Evolutionary conservation across 768 basidiomycete genomes (phyloP), one percentile per base, ranked within the genome.

Genomic region (Cubamyces lactineus): DNA sequence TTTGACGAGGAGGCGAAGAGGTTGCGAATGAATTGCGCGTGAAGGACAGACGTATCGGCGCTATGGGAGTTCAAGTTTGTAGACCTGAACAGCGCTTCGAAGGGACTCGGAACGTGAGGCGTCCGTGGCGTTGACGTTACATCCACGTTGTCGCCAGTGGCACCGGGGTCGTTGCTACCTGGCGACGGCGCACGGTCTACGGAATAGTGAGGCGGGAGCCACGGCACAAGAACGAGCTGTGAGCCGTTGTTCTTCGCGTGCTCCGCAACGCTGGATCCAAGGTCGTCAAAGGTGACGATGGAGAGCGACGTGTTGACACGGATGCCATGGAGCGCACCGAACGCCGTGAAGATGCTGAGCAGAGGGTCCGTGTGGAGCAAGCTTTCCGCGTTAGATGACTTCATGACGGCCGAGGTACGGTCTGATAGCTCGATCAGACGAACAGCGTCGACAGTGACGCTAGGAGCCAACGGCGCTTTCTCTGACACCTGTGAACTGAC

Each of bases 371-470:
- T 85, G 59, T 79, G 80, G 41, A 91, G 80, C 26, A 95, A 78
- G 3, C 82, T 77, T 19, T 92, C 90, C 1, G 87, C 84, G 62
- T 87, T 87, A 53, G 91, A 85, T 1, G 91, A 91, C 70, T 86
- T 89, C 73, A 98, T 84, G 39, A 96, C 85, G 1, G 91, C 89
- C 2, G 92, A 94, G 1, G 92, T 92, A 60, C 97, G 89, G 40
- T 88, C 88, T 1, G 92, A 91, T 47, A 98, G 78, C 71, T 98
- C 95, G 67, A 98, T 85, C 8, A 98, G 82, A 19, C 96, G 93
- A 2, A 98, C 81, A 0, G 91, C 90, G 65, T 93, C 85, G 38
- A 96, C 79, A 11, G 78, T 74, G 53, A 86, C 75, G 19, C 28
- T 19, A n/a, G 48, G 30, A 19, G 9, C 28, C 8, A 30, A 7